These are phyloP conservation scores for Pelargonium australe DNA, from an alignment of 441 rosid species.

Conservation along the genomic window DNA sequence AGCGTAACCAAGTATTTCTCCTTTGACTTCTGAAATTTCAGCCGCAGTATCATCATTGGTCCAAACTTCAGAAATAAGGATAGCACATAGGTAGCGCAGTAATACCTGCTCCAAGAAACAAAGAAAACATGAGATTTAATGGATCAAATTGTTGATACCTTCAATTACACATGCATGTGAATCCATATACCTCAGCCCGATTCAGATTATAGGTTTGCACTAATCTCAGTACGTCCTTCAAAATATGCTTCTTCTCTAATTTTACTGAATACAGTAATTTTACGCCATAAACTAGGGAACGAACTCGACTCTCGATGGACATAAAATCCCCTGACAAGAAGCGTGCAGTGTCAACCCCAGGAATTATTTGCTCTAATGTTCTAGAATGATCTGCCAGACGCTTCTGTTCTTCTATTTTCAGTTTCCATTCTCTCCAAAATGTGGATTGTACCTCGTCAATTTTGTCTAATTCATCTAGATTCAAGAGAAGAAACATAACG, in stretches of 20 bases:
- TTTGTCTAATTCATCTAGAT: constrained; percentile 69
- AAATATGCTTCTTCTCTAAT: constrained; percentile 70
- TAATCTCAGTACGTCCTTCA: constrained; percentile 57
- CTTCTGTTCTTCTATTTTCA: constrained; percentile 84
- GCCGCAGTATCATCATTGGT: constrained; percentile 62
- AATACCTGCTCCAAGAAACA: constrained; percentile 49
- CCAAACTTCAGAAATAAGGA: constrained; percentile 80
- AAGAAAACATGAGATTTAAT: constrained; percentile 8
- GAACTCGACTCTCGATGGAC: constrained; percentile 52
- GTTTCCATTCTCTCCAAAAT: constrained; percentile 97
- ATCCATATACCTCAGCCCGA: constrained; percentile 53
- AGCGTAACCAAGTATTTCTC: constrained; percentile 55
- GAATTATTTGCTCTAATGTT: constrained; percentile 72
- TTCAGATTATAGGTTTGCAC: constrained; percentile 61
- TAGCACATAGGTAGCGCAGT: constrained; percentile 49
- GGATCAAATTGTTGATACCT: neutral
- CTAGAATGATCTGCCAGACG: constrained; percentile 73
- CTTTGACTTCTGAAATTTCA: constrained; percentile 64
- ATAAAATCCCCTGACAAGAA: constrained; percentile 70
- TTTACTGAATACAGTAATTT: too few relatives aligned
- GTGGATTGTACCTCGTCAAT: constrained; percentile 77
- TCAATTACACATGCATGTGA: neutral
- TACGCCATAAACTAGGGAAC: constrained; percentile 64
- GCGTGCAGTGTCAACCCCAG: constrained; percentile 78
- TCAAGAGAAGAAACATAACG: constrained; percentile 19